These are phyloP conservation scores for Phyllostachys edulis DNA, from an alignment of 176 grass and related monocot genomes.

Conservation along the genomic window DNA sequence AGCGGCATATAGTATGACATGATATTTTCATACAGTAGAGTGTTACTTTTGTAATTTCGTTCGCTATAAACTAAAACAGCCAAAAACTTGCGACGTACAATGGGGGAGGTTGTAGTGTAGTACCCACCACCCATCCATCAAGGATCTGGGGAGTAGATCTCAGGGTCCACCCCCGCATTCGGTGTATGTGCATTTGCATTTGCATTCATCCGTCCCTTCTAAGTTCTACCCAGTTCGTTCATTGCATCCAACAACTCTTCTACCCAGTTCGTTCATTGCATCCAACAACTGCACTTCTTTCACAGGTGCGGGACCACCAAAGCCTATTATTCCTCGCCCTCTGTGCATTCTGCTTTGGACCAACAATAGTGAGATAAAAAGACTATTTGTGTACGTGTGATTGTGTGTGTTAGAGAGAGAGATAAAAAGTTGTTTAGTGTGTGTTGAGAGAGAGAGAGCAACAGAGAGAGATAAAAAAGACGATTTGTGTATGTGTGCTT, in stretches of 20 bases:
- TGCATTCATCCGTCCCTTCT: neutral
- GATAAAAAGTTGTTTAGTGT: too few relatives aligned
- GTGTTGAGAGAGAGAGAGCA: too few relatives aligned
- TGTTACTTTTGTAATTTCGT: too few relatives aligned
- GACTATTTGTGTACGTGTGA: too few relatives aligned
- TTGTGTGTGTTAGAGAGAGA: too few relatives aligned
- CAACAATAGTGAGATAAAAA: too few relatives aligned
- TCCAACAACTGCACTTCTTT: neutral
- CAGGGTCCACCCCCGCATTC: neutral
- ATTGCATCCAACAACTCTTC: neutral
- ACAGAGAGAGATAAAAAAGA: too few relatives aligned
- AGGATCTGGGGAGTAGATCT: neutral
- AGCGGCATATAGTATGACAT: too few relatives aligned
- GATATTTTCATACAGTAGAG: too few relatives aligned
- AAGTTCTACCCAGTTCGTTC: neutral
- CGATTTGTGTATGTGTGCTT: too few relatives aligned
- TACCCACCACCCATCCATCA: neutral
- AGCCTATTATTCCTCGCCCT: neutral
- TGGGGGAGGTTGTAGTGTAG: neutral
- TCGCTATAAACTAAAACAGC: fast-evolving
- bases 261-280: neutral
- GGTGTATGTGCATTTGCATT: neutral
- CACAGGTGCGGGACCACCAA: neutral
- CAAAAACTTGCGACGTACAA: too few relatives aligned
- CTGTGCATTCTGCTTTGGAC: neutral